These are phyloP conservation scores for Brassica carinata DNA, from an alignment of 345 rosid species.

Conservation along the genomic window DNA sequence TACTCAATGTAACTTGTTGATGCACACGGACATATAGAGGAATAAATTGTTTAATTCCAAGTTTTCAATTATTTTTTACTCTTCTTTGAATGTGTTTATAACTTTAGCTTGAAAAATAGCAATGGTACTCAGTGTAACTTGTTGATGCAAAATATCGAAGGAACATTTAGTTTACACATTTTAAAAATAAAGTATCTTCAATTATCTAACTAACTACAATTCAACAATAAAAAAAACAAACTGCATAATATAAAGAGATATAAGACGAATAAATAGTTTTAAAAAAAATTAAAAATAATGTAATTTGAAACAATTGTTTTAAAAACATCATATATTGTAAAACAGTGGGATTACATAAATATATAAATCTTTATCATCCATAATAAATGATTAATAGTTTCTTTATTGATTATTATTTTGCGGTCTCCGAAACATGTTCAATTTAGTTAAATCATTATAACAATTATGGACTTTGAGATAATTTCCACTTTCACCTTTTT, in stretches of 20 bases:
- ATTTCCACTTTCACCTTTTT: slow-evolving; percentile 31
- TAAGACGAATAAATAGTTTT: no score
- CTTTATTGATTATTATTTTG: slow-evolving; percentile 14
- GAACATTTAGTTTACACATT: no score
- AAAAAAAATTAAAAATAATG: no score
- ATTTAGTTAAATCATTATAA: slow-evolving; percentile 19
- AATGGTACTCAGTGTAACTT: no score
- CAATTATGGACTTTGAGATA: slow-evolving; percentile 22
- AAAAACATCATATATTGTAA: not conserved
- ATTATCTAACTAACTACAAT: not conserved
- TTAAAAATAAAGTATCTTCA: not conserved
- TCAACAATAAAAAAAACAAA: not conserved
- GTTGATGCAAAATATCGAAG: not conserved
- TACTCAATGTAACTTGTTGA: no score
- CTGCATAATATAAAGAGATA: not conserved
- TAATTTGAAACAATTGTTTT: not conserved
- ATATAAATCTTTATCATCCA: not conserved
- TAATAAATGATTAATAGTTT: not conserved
- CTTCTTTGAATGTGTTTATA: no score
- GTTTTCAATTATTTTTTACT: no score
- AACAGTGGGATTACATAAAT: not conserved
- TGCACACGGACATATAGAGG: no score
- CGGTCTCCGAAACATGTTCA: slow-evolving; percentile 9
- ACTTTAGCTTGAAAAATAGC: no score
- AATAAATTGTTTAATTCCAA: no score